Evolutionary conservation across 1,139 yeast species (phyloP).

Genomic region (Geotrichum aggregatum): DNA sequence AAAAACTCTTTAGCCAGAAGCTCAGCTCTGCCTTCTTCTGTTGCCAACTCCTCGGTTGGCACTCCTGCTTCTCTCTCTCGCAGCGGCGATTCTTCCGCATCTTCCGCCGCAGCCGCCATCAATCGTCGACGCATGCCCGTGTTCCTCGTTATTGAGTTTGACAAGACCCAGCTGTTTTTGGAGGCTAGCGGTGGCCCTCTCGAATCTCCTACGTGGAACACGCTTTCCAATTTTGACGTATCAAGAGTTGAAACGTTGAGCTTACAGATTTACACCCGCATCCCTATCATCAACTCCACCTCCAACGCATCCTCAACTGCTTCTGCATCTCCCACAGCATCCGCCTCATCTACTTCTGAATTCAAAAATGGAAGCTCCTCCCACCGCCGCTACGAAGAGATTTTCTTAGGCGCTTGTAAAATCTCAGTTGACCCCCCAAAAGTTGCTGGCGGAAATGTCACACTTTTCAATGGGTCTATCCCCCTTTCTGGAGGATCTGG

Average conservation of each 20-base stretch:
- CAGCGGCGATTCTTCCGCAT: conserved; percentile 27
- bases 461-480: conserved; percentile 32
- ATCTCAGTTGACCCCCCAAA: conserved; percentile 27
- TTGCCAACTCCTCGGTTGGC: conserved; percentile 14
- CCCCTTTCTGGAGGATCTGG: conserved; percentile 41
- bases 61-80: background rate
- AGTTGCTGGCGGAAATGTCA: conserved; percentile 22
- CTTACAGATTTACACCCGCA: conserved; percentile 69
- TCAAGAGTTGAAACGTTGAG: conserved; percentile 58
- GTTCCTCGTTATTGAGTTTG: conserved; percentile 44
- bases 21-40: conserved; percentile 24
- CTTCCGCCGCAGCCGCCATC: conserved; percentile 20
- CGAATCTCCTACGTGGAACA: conserved; percentile 69
- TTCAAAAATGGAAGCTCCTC: conserved; percentile 2
- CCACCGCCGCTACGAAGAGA: conserved; percentile 37
- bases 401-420: conserved; percentile 40
- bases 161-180: conserved; percentile 65
- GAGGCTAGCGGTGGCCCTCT: conserved; percentile 75
- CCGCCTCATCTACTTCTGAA: conserved; percentile 2
- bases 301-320: conserved; percentile 13
- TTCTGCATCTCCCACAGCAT: conserved; percentile 8
- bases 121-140: conserved; percentile 34
- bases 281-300: conserved; percentile 45
- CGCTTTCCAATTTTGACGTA: conserved; percentile 87
- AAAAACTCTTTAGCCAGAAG: conserved; percentile 8